Evolutionary conservation across 495 filamentous ascomycete genomes (phyloP), one percentile per base, ranked within the genome.

Genomic region (Staphylotrichum longicolle): DNA sequence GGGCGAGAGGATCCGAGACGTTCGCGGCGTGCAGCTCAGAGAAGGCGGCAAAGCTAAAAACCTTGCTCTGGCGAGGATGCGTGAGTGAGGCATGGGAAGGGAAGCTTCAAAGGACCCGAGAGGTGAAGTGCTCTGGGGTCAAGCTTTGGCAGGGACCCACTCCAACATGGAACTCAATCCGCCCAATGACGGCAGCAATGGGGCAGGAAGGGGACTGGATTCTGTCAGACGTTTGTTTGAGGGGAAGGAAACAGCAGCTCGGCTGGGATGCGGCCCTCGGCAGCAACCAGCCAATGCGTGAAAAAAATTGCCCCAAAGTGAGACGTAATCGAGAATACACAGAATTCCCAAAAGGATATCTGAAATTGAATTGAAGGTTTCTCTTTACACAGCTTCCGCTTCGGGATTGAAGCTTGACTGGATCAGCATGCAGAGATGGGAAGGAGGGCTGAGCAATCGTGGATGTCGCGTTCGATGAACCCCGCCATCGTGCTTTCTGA

Each of bases 11-110:
- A 4, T 20, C 27, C 11, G 27, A 4, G 58, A 32, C 3, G 27
- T 2, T 35, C 27, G 39, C 10, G 12, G 11, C 30, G 1, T 30
- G 20, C 2, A 33, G 37, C 12, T 54, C 10, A 60, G 49, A 35
- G 41, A 53, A 7, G 49, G 49, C 4, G 44, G 20, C n/a, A 50
- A 15, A 51, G 37, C 15, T 50, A 52, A 51, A 57, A 61, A 60
- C 37, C 48, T 47, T 58, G 58, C 49, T 65, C 54, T 51, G 42
- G 39, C 33, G 8, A 65, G 52, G 47, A 65, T 14, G 44, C 51
- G 27, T 15, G 47, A 14, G 52, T 41, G 47, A 47, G 41, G 45
- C 59, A 61, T 61, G 40, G 14, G 12, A 15, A 7, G 2, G 15
- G 37, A 46, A 46, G 49, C 39, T 60, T 7, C 6, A 39, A 39